Conservation (phyloP, 495 filamentous ascomycete species). For the Darksidea phi region DNA sequence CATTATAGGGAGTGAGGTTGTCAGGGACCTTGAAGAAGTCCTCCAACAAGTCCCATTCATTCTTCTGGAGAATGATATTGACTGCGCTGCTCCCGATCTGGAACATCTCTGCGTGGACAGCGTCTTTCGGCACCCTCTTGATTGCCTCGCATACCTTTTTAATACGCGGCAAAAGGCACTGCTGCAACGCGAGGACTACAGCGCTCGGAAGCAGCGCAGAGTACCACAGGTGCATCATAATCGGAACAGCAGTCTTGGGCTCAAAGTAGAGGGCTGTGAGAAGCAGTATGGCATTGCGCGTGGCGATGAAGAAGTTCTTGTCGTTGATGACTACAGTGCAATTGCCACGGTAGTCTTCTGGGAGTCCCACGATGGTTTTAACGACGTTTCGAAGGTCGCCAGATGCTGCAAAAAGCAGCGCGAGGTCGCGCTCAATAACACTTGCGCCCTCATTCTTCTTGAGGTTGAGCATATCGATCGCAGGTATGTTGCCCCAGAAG, state of each 20-base stretch:
- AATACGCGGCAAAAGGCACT: slow-evolving; percentile 36
- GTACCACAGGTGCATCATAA: slow-evolving; percentile 47
- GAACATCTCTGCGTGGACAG: too few relatives aligned
- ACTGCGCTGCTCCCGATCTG: too few relatives aligned
- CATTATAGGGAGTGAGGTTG: slow-evolving; percentile 8
- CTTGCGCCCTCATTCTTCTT: slow-evolving; percentile 46
- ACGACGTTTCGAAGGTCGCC: slow-evolving; percentile 51
- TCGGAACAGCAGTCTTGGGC: slow-evolving; percentile 30
- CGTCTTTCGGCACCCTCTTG: slow-evolving; percentile 14
- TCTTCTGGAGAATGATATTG: too few relatives aligned
- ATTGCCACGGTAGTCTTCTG: slow-evolving; percentile 29
- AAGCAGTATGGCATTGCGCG: slow-evolving; percentile 50
- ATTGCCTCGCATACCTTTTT: slow-evolving; percentile 38
- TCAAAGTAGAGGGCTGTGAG: slow-evolving; percentile 39
- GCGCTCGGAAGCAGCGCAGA: slow-evolving; percentile 35
- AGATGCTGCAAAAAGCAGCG: slow-evolving; percentile 50
- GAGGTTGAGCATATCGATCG: slow-evolving; percentile 48
- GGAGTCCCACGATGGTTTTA: slow-evolving; percentile 44
- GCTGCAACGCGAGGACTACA: slow-evolving; percentile 4
- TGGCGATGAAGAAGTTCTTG: slow-evolving; percentile 45
- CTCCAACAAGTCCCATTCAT: slow-evolving; percentile 25
- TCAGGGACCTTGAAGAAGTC: slow-evolving; percentile 23
- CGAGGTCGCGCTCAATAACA: slow-evolving; percentile 37
- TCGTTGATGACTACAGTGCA: slow-evolving; percentile 48
- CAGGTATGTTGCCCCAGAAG: slow-evolving; percentile 48